phyloP scores from a whole-genome alignment of 768 basidiomycete species.

The Xerocomus spinulosus region DNA sequence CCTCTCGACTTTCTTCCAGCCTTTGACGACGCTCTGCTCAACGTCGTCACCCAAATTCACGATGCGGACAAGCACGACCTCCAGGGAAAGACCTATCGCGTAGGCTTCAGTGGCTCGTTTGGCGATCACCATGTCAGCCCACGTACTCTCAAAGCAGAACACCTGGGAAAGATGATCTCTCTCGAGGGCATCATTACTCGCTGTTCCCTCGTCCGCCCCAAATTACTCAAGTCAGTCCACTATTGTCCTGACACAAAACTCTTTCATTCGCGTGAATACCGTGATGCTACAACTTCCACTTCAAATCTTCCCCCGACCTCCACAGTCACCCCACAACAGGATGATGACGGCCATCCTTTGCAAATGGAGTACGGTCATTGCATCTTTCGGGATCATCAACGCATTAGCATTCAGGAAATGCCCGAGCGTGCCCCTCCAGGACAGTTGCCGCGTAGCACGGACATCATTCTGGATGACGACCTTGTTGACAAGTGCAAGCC shows the following conservation, averaged over 20 bases:
- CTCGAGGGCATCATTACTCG: slow-evolving; percentile 97
- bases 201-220: slow-evolving; percentile 96
- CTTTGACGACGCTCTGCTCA: slow-evolving; percentile 78
- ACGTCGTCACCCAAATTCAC: slow-evolving; percentile 67
- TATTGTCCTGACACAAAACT: slow-evolving; percentile 84
- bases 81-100: slow-evolving; percentile 72
- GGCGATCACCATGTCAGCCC: slow-evolving; percentile 98
- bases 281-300: slow-evolving; percentile 85
- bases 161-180: slow-evolving; percentile 95
- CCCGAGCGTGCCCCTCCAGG: slow-evolving; percentile 97
- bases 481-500: slow-evolving; percentile 97
- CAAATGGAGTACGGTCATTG: slow-evolving; percentile 92
- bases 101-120: slow-evolving; percentile 94
- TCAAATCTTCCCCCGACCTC: slow-evolving; percentile 84
- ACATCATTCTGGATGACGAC: slow-evolving; percentile 94
- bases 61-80: slow-evolving; percentile 81
- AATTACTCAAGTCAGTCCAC: slow-evolving; percentile 96
- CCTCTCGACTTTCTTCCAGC: slow-evolving; percentile 86
- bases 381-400: slow-evolving; percentile 93
- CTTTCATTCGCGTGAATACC: slow-evolving; percentile 87
- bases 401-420: slow-evolving; percentile 99
- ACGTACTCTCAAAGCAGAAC: slow-evolving; percentile 78
- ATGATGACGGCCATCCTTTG: slow-evolving; percentile 82
- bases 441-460: slow-evolving; percentile 92
- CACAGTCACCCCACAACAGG: slow-evolving; percentile 83